Percentiles rank a stretch among this genome's conserved stretches.
phyloP scores from a whole-genome alignment of 148 eudicot species.

The Nyssa sinensis region DNA sequence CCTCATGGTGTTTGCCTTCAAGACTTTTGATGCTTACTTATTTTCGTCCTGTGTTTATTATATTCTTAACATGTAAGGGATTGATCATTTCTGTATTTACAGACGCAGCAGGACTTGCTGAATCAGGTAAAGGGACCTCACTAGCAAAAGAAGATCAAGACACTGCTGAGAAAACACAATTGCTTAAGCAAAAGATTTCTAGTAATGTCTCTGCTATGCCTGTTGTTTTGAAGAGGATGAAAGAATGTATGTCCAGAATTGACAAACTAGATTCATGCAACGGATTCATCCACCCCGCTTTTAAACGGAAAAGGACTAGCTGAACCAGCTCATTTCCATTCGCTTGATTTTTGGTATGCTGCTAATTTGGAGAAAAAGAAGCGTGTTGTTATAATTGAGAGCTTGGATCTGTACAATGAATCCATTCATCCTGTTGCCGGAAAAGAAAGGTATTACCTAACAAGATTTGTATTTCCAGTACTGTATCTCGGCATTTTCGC shows the following conservation, averaged over 20 bases:
- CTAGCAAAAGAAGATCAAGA: constrained; percentile 30
- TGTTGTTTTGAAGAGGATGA: constrained; percentile 63
- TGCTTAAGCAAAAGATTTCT: constrained; percentile 68
- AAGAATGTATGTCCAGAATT: constrained; percentile 44
- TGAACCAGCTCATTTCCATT: not conserved
- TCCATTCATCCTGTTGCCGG: not conserved
- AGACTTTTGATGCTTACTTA: too few relatives aligned
- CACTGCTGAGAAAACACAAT: constrained; percentile 34
- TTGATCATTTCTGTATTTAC: not conserved
- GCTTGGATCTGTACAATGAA: not conserved
- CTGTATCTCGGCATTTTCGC: too few relatives aligned
- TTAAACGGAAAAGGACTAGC: constrained; percentile 1
- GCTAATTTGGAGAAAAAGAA: not conserved
- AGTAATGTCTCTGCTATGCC: constrained; percentile 62
- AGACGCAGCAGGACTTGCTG: constrained; percentile 31
- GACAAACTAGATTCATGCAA: constrained; percentile 12
- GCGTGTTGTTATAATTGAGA: not conserved
- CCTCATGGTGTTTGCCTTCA: not conserved
- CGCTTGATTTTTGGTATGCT: not conserved
- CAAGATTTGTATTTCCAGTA: not conserved
- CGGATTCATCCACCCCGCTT: not conserved
- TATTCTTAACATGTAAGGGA: not conserved
- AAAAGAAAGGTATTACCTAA: not conserved
- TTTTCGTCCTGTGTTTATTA: not conserved
- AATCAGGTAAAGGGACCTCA: constrained; percentile 22